A percentile compares a stretch with the other conserved stretches of the same genome.
These are phyloP conservation scores for Kuraishia ogatae DNA, from an alignment of 805 yeast species.

Conservation along the genomic window DNA sequence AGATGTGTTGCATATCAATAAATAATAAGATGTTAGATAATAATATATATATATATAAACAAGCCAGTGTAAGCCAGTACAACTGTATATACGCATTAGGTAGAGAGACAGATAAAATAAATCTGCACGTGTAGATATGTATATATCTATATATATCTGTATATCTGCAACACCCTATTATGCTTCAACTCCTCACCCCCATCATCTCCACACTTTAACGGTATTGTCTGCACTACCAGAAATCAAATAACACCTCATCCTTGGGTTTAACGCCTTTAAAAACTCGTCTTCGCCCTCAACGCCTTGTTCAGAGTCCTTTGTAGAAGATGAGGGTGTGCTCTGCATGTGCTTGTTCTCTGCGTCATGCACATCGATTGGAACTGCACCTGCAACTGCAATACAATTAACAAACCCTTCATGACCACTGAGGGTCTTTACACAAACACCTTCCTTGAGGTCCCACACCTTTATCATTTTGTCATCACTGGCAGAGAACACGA, in stretches of 20 bases:
- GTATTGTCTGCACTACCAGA: conserved; percentile 57
- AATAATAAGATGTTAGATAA: not conserved
- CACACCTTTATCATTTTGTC: conserved; percentile 71
- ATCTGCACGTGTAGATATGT: no score
- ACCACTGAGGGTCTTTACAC: conserved; percentile 41
- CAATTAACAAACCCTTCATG: conserved; percentile 76
- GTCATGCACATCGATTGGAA: conserved; percentile 19
- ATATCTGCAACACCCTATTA: not conserved
- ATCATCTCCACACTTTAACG: conserved; percentile 44
- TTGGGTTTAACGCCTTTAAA: conserved; percentile 26
- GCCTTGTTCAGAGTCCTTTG: no score
- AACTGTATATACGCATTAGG: no score
- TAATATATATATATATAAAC: not conserved
- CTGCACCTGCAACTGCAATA: conserved; percentile 28
- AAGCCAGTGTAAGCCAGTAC: not conserved
- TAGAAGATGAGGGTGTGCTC: no score
- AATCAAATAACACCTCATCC: conserved; percentile 53
- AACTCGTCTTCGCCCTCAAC: conserved; percentile 18
- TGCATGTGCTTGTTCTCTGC: no score
- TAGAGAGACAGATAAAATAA: no score
- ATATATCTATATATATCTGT: not conserved
- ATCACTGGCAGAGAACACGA: conserved; percentile 65
- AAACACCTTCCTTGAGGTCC: conserved; percentile 45
- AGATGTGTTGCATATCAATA: not conserved
- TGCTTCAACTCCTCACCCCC: no score